Evolutionary conservation across 208 protist genomes (phyloP).

Genomic region (Acanthamoeba comandoni): DNA sequence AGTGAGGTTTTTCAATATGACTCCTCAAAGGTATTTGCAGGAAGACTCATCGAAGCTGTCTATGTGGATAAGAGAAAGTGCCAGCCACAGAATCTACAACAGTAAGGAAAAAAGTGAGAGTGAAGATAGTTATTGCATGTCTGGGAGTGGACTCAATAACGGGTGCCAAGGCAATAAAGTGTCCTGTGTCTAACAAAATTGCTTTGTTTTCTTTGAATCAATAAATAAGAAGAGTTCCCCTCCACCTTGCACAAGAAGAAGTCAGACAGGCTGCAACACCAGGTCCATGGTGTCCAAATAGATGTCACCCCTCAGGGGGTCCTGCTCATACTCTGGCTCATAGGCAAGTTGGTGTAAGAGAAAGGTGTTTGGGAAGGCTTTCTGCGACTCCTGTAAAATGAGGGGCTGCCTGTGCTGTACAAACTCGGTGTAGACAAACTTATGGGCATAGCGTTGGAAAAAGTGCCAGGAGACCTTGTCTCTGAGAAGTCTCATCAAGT

Average conservation of each 20-base stretch:
- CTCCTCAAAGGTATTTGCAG: too few relatives aligned
- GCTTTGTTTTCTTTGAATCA: too few relatives aligned
- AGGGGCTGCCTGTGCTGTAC: slow-evolving; percentile 57
- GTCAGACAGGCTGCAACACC: slow-evolving; percentile 14
- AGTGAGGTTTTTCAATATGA: too few relatives aligned
- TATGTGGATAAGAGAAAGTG: too few relatives aligned
- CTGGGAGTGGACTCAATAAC: too few relatives aligned
- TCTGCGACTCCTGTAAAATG: not conserved
- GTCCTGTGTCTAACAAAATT: too few relatives aligned
- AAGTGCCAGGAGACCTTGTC: slow-evolving; percentile 48
- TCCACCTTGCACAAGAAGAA: too few relatives aligned
- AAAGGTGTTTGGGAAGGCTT: slow-evolving; percentile 59
- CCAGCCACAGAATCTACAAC: too few relatives aligned
- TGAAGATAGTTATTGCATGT: too few relatives aligned
- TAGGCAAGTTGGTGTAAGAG: slow-evolving; percentile 48
- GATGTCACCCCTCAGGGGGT: slow-evolving; percentile 25
- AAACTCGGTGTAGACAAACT: slow-evolving; percentile 76
- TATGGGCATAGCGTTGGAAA: slow-evolving; percentile 70
- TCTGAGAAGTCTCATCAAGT: slow-evolving; percentile 46
- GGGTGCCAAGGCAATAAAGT: not conserved
- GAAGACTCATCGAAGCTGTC: too few relatives aligned
- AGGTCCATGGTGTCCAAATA: slow-evolving; percentile 43
- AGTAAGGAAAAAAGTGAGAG: not conserved
- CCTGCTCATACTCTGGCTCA: slow-evolving; percentile 1
- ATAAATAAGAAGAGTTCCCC: slow-evolving; percentile 16